Conservation (phyloP, 2,329 filamentous ascomycete genomes). For the Onygenales sp. region DNA sequence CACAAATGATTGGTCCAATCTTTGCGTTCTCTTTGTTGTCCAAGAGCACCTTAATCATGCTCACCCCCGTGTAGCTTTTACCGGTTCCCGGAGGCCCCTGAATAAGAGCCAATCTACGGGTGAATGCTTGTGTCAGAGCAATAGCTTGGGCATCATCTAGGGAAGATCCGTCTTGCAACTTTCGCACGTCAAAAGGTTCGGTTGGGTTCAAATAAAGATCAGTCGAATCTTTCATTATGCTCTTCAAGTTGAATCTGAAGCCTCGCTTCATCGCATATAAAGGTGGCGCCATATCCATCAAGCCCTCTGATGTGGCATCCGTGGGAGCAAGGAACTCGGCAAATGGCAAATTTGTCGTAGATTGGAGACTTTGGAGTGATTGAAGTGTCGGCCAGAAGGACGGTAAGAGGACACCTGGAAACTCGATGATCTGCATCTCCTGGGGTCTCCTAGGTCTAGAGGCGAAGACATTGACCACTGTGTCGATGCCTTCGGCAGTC, state of each 20-base stretch:
- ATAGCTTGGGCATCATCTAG: constrained; percentile 12
- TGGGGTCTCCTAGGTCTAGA: constrained; percentile 6
- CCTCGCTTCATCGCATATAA: not conserved
- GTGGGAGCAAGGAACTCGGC: not conserved
- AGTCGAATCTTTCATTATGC: not conserved
- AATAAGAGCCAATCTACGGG: constrained; percentile 14
- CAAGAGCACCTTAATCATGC: constrained; percentile 16
- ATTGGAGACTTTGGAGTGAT: constrained; percentile 10
- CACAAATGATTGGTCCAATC: constrained; percentile 19
- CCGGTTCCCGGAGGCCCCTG: constrained; percentile 22
- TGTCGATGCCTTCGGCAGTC: not conserved
- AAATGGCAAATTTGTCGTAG: not conserved
- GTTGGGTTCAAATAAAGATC: constrained; percentile 6
- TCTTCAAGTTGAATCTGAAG: not conserved
- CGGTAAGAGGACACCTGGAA: constrained; percentile 11
- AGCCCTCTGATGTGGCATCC: constrained; percentile 11
- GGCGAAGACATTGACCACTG: not conserved
- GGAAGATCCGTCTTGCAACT: too few species aligned
- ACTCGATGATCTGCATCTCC: constrained; percentile 11
- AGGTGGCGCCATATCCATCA: constrained; percentile 2
- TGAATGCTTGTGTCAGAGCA: constrained; percentile 14
- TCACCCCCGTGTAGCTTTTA: constrained; percentile 15
- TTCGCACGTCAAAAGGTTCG: constrained; percentile 7
- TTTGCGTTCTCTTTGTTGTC: constrained; percentile 16
- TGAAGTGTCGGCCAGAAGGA: constrained; percentile 12